Conservation (phyloP, 2,329 filamentous ascomycete species). For the Neofusicoccum cordaticola region DNA sequence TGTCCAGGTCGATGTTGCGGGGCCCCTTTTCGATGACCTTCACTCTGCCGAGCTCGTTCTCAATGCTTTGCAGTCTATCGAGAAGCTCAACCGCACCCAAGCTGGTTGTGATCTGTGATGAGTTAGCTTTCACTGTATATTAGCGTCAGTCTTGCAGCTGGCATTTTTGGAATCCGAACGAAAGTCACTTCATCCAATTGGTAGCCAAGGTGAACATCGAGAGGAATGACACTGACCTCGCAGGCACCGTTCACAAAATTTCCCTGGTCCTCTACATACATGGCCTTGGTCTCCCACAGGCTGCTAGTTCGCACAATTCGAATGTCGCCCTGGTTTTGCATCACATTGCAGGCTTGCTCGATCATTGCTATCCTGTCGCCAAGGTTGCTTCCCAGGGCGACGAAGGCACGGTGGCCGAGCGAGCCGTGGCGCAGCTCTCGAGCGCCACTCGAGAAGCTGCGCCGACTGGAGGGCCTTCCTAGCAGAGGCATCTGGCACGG, state of each 20-base stretch:
- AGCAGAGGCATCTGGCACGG: neutral
- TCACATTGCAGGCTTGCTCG: slow-evolving; percentile 74
- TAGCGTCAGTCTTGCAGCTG: too few species aligned
- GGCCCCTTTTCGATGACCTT: slow-evolving; percentile 93
- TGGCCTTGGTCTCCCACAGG: slow-evolving; percentile 91
- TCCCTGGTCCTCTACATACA: slow-evolving; percentile 91
- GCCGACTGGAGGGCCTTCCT: neutral
- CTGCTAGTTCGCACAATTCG: slow-evolving; percentile 76
- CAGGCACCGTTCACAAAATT: slow-evolving; percentile 90
- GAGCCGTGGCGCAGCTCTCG: neutral
- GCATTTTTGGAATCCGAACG: neutral
- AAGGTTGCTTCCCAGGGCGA: slow-evolving; percentile 90
- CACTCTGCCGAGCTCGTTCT: slow-evolving; percentile 71
- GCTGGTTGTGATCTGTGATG: slow-evolving; percentile 70
- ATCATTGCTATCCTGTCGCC: slow-evolving; percentile 83
- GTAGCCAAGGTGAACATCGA: neutral
- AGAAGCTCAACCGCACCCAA: slow-evolving; percentile 73
- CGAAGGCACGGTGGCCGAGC: slow-evolving; percentile 56
- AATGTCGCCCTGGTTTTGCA: slow-evolving; percentile 67
- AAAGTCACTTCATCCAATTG: neutral
- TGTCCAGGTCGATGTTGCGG: slow-evolving; percentile 90
- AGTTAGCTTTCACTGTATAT: neutral
- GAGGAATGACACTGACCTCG: slow-evolving; percentile 59
- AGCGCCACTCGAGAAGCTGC: neutral
- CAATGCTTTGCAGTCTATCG: slow-evolving; percentile 79